phyloP scores from a whole-genome alignment of 176 grass and related monocot species.

The bread wheat (Triticum aestivum) region IWGSC_CS_RefSeq_v2.1 NC_057812.1:571406062-571406561 shows the following conservation, averaged over 20 bases:
- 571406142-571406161: slow-evolving; percentile 21
- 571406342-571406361: slow-evolving; percentile 3
- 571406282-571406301: slow-evolving; percentile 94
- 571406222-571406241: slow-evolving; percentile 47
- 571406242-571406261: slow-evolving; percentile 84
- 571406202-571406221: background rate
- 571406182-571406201: slow-evolving; percentile 19
- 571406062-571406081: slow-evolving; percentile 86
- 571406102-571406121: slow-evolving; percentile 62
- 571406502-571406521: background rate
- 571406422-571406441: background rate
- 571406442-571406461: background rate
- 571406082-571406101: slow-evolving; percentile 80
- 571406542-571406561: slow-evolving; percentile 66
- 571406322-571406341: slow-evolving; percentile 46
- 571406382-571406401: slow-evolving; percentile 18
- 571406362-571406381: background rate
- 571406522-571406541: slow-evolving; percentile 2
- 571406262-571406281: slow-evolving; percentile 87
- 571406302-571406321: slow-evolving; percentile 95
- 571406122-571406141: slow-evolving; percentile 13
- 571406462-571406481: background rate
- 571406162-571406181: background rate
- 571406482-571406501: no score
- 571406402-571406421: slow-evolving; percentile 14